Evolutionary conservation across 768 basidiomycete genomes (phyloP), one percentile per base, ranked within the genome.

Genomic region (Suillus sp.): DNA sequence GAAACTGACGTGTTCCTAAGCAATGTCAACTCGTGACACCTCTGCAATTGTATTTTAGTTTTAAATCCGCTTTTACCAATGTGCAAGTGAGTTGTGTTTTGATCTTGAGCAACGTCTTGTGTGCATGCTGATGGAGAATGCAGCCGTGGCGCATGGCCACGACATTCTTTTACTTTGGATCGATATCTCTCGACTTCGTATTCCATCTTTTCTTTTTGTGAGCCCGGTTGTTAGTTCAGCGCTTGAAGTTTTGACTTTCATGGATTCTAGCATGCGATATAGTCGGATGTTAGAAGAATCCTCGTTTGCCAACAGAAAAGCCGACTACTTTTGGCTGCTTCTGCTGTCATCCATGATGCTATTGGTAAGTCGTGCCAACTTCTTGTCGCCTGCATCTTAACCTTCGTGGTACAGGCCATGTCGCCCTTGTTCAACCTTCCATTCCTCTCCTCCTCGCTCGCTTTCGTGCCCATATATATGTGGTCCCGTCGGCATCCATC

Each of bases 181-280:
- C 90, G 1, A 86, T 99, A 71, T 94, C 92, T 4, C 79, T 99
- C 25, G 96, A 99, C 75, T 94, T 98, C 69, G 84, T 96, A 63
- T 97, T 99, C 77, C 96, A 99, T 74, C 83, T 99, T 60, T 98
- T 98, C 82, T 99, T 99, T 83, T 97, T 99, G 96, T 96, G 73
- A 75, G 95, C 80, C 13, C 25, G 13, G 40, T 25, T 20, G 6
- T 30, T n/a, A 1, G 32, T 20, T 42, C n/a, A 30, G 27, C 16
- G 48, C 5, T 3, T 37, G n/a, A 32, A 51, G 16, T 59, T 51
- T 60, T 45, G 48, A 43, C 16, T 53, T 38, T 2, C 18, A 57
- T 34, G 9, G 60, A 25, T n/a, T 35, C 35, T 42, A 97, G 96
- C 75, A 96, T 98, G 95, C 83, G 97, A 59, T 99, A 99, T 72